These are phyloP conservation scores for Apophysomyces variabilis DNA, from an alignment of 371 early-diverging fungal species.

Conservation along the genomic window DNA sequence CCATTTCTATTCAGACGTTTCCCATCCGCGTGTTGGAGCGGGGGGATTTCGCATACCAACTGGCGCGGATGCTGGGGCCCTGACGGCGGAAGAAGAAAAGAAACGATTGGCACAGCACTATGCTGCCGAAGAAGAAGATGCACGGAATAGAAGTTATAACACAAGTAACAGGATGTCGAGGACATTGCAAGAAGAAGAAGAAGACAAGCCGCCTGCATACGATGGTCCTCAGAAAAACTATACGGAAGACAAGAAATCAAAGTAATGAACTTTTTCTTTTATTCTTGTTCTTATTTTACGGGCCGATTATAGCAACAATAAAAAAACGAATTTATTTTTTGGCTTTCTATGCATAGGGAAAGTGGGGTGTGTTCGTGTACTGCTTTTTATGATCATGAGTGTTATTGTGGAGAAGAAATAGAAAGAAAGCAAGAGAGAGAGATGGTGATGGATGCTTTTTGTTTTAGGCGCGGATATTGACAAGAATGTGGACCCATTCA, in stretches of 20 bases:
- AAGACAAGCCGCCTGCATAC: neutral
- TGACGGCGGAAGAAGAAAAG: constrained; percentile 26
- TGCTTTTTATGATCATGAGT: no score
- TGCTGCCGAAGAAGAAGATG: neutral
- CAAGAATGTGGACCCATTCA: constrained; percentile 18
- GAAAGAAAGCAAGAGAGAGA: no score
- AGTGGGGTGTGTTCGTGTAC: no score
- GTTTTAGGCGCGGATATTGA: constrained; percentile 14
- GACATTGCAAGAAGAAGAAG: neutral
- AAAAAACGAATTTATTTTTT: no score
- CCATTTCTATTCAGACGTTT: constrained; percentile 32
- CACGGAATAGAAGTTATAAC: no score
- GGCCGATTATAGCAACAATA: no score
- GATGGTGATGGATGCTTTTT: no score
- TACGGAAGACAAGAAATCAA: neutral
- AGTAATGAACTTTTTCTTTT: neutral
- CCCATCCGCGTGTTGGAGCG: constrained; percentile 32
- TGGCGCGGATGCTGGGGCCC: neutral
- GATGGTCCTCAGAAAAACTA: neutral
- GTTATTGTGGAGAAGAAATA: no score
- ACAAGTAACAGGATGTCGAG: no score
- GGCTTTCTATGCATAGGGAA: no score
- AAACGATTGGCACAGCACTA: constrained; percentile 20
- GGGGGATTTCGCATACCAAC: constrained; percentile 51
- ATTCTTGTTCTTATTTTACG: neutral